Conservation (phyloP, 805 yeast species). For the Torulaspora indica region DNA sequence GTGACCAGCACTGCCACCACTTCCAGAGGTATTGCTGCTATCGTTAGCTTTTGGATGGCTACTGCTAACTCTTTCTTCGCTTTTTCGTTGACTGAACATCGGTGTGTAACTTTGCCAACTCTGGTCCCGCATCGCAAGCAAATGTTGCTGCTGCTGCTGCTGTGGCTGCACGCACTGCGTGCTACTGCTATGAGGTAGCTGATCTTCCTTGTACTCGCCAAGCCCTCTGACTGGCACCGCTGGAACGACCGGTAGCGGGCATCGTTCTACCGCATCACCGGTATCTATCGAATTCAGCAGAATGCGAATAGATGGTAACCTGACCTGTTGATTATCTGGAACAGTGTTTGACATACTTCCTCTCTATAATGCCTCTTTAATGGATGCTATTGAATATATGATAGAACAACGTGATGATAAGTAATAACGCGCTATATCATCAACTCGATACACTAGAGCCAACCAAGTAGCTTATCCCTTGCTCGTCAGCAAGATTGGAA, state of each 20-base stretch:
- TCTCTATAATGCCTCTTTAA: background rate
- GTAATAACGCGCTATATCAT: background rate
- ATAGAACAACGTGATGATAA: background rate
- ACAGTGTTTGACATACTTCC: background rate
- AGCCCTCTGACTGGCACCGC: background rate
- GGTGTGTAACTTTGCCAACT: slow-evolving; percentile 1
- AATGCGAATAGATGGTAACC: slow-evolving; percentile 17
- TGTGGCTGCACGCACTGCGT: background rate
- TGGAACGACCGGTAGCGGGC: background rate
- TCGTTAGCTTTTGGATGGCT: background rate
- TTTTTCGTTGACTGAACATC: background rate
- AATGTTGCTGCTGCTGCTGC: background rate
- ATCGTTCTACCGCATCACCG: slow-evolving; percentile 1
- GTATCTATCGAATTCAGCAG: slow-evolving; percentile 13
- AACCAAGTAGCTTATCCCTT: no score
- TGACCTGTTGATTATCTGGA: slow-evolving; percentile 10
- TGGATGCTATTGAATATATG: background rate
- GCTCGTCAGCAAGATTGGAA: no score
- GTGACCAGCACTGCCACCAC: slow-evolving; percentile 4
- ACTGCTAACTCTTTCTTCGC: background rate
- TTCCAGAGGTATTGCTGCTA: background rate
- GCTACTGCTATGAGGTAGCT: background rate
- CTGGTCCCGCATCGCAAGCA: background rate
- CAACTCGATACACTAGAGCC: background rate
- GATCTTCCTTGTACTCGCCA: background rate